phyloP scores from a whole-genome alignment of 768 basidiomycete genomes.

The Tricholoma furcatifolium region DNA sequence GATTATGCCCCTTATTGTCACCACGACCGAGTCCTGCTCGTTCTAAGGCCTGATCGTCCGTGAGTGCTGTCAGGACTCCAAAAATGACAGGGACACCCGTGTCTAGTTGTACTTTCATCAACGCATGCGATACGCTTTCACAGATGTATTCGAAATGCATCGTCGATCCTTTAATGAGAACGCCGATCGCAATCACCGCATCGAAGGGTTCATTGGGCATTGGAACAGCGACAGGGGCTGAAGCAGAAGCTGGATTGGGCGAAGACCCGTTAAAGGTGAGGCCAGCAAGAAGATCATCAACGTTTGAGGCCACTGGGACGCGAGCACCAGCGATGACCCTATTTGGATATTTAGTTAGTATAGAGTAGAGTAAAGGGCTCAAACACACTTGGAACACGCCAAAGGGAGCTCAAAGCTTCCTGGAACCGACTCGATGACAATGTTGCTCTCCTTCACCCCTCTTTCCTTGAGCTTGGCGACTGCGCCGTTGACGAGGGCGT shows the following conservation, averaged over 20 bases:
- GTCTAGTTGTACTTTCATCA: conserved; percentile 95
- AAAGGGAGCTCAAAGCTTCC: conserved; percentile 94
- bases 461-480: conserved; percentile 75
- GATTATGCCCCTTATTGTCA: conserved; percentile 83
- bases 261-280: conserved; percentile 42
- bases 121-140: conserved; percentile 87
- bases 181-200: conserved; percentile 96
- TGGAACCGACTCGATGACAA: conserved; percentile 88
- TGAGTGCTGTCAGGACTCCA: conserved; percentile 90
- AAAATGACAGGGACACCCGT: conserved; percentile 94
- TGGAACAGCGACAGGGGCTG: conserved; percentile 38
- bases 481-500: conserved; percentile 79
- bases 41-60: conserved; percentile 92
- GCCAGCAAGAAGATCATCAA: conserved; percentile 78
- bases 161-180: conserved; percentile 95
- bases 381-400: conserved; percentile 76
- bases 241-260: conserved; percentile 50
- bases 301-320: conserved; percentile 72
- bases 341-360: conserved; percentile 9
- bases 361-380: conserved; percentile 2
- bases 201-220: conserved; percentile 74
- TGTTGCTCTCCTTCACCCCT: conserved; percentile 89
- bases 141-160: conserved; percentile 99
- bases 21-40: conserved; percentile 84
- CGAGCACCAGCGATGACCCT: conserved; percentile 91